A percentile compares a stretch with the other conserved stretches of the same genome.
phyloP scores from a whole-genome alignment of 768 basidiomycete genomes.

The Steccherinum ochraceum region DNA sequence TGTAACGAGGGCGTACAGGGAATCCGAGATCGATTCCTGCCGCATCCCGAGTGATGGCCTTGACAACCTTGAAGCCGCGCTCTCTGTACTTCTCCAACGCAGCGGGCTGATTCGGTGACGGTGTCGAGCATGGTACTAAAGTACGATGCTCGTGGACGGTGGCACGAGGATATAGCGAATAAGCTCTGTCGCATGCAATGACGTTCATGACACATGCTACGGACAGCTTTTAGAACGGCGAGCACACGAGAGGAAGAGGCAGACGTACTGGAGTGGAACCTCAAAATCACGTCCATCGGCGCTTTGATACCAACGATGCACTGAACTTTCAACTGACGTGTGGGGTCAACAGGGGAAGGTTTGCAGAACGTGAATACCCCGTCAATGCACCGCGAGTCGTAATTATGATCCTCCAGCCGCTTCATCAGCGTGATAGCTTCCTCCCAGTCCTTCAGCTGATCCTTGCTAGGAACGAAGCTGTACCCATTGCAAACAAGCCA shows the following conservation, averaged over 20 bases:
- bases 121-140: too few species aligned
- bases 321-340: conserved; percentile 28
- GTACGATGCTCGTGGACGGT: conserved; percentile 36
- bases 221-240: too few species aligned
- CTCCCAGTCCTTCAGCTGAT: conserved; percentile 18
- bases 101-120: too few species aligned
- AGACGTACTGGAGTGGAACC: conserved; percentile 41
- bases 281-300: conserved; percentile 34
- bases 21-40: too few species aligned
- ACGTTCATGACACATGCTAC: conserved; percentile 41
- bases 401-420: conserved; percentile 2
- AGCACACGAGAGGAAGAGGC: neutral
- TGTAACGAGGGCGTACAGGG: too few species aligned
- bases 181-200: conserved; percentile 34
- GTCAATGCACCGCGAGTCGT: conserved; percentile 18
- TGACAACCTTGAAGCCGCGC: too few species aligned
- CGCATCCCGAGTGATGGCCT: too few species aligned
- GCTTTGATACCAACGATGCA: conserved; percentile 29
- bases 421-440: conserved; percentile 1
- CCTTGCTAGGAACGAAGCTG: conserved; percentile 14
- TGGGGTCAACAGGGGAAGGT: neutral
- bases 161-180: conserved; percentile 33
- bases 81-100: too few species aligned
- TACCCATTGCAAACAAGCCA: conserved; percentile 33
- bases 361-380: conserved; percentile 29